Conservation (phyloP, 2,329 filamentous ascomycete genomes). For the Pseudogymnoascus sp. region DNA sequence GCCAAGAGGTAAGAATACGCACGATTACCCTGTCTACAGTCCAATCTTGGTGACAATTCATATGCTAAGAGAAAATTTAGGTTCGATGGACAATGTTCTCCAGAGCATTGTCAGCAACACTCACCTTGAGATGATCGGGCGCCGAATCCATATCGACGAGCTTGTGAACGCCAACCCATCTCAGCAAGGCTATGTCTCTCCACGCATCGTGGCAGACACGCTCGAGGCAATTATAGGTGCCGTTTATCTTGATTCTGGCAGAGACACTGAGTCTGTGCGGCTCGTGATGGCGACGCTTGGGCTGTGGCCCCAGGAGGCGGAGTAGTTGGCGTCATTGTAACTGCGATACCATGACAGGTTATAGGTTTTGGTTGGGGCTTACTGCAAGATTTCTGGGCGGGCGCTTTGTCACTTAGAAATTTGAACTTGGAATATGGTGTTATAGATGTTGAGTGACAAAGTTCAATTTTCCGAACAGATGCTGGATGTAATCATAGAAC, state of each 20-base stretch:
- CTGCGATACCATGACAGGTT: neutral
- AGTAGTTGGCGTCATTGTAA: neutral
- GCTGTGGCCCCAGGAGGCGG: neutral
- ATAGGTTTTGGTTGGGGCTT: neutral
- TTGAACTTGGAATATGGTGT: neutral
- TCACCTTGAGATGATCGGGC: slow-evolving; percentile 3
- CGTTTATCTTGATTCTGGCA: neutral
- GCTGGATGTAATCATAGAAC: neutral
- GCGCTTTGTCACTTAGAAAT: neutral
- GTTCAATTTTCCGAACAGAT: neutral
- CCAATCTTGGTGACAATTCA: no score
- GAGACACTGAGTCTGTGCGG: neutral
- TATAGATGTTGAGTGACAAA: neutral
- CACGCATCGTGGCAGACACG: neutral
- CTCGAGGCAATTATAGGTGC: neutral
- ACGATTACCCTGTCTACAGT: neutral
- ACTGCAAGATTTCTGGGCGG: neutral
- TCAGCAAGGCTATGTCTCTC: slow-evolving; percentile 7
- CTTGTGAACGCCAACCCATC: slow-evolving; percentile 9
- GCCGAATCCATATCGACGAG: neutral
- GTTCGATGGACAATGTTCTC: neutral
- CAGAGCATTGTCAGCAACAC: neutral
- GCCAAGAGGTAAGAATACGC: neutral
- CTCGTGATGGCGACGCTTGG: neutral
- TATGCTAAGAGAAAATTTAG: neutral